phyloP scores from a whole-genome alignment of 257 asterid species.

The Plantago ovata region DNA sequence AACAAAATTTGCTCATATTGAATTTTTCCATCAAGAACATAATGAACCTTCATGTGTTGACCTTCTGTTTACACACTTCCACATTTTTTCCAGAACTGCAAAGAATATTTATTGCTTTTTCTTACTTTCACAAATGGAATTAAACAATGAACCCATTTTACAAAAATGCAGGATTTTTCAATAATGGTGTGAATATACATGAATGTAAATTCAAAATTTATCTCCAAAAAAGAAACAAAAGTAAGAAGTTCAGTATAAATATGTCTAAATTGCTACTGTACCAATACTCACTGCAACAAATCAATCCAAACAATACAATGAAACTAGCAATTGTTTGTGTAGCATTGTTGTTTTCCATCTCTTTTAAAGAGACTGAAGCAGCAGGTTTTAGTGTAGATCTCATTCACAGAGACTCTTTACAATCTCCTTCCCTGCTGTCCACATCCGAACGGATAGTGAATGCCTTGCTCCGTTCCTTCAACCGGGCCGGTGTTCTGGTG shows the following conservation, averaged over 20 bases:
- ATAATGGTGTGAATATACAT: background rate
- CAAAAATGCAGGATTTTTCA: background rate
- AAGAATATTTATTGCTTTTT: background rate
- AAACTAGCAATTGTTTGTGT: conserved; percentile 13
- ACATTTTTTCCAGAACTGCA: background rate
- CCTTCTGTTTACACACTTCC: background rate
- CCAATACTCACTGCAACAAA: background rate
- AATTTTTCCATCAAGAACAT: too few relatives aligned
- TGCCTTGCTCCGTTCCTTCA: conserved; percentile 40
- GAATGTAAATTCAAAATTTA: too few relatives aligned
- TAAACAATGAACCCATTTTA: background rate
- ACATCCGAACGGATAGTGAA: conserved; percentile 18
- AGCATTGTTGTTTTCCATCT: conserved; percentile 14
- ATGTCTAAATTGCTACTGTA: background rate
- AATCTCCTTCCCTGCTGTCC: conserved; percentile 31
- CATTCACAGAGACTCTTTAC: conserved; percentile 50
- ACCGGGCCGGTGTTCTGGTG: conserved; percentile 25
- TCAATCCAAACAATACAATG: conserved; percentile 16
- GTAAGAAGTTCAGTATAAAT: background rate
- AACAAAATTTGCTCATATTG: too few relatives aligned
- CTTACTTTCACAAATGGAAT: background rate
- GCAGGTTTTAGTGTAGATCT: conserved; percentile 51
- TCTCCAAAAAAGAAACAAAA: too few relatives aligned
- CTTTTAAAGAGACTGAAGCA: conserved; percentile 25
- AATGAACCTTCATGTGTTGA: background rate